Conservation (phyloP, 768 basidiomycete genomes). For the Pholiota molesta region DNA sequence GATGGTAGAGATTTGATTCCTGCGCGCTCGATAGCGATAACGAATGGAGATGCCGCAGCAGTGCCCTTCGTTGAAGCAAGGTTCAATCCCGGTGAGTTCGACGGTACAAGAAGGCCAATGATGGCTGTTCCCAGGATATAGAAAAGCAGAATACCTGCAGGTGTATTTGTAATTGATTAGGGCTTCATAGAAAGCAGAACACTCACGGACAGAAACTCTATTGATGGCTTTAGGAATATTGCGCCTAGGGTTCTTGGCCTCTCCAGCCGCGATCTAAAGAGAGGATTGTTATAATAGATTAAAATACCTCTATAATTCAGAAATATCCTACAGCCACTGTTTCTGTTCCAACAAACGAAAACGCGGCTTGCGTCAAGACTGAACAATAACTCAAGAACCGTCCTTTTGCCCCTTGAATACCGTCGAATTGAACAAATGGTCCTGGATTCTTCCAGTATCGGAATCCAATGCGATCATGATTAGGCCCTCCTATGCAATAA, state of each 20-base stretch:
- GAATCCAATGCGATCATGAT: slow-evolving; percentile 73
- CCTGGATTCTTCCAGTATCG: slow-evolving; percentile 90
- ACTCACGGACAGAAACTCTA: slow-evolving; percentile 67
- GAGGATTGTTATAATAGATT: slow-evolving; percentile 7
- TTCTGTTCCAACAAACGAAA: slow-evolving; percentile 92
- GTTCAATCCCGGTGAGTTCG: slow-evolving; percentile 56
- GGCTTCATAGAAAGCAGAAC: neutral
- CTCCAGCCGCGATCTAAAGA: slow-evolving; percentile 77
- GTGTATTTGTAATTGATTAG: neutral
- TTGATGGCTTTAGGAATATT: slow-evolving; percentile 66
- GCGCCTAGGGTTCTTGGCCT: slow-evolving; percentile 83
- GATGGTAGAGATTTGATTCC: slow-evolving; percentile 87
- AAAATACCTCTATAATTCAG: neutral
- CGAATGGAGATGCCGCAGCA: slow-evolving; percentile 86
- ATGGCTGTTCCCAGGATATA: slow-evolving; percentile 70
- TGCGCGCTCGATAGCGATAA: slow-evolving; percentile 83
- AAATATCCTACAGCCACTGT: slow-evolving; percentile 73
- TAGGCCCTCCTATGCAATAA: slow-evolving; percentile 63
- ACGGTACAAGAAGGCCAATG: slow-evolving; percentile 88
- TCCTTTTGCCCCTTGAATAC: slow-evolving; percentile 69
- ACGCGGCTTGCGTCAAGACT: slow-evolving; percentile 82
- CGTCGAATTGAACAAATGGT: slow-evolving; percentile 75
- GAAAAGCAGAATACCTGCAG: slow-evolving; percentile 81
- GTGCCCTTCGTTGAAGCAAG: slow-evolving; percentile 57
- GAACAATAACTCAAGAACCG: slow-evolving; percentile 67